Evolutionary conservation across 2,329 filamentous ascomycete genomes (phyloP), one percentile per base, ranked within the genome.

Genomic region (Myriangium duriaei): DNA sequence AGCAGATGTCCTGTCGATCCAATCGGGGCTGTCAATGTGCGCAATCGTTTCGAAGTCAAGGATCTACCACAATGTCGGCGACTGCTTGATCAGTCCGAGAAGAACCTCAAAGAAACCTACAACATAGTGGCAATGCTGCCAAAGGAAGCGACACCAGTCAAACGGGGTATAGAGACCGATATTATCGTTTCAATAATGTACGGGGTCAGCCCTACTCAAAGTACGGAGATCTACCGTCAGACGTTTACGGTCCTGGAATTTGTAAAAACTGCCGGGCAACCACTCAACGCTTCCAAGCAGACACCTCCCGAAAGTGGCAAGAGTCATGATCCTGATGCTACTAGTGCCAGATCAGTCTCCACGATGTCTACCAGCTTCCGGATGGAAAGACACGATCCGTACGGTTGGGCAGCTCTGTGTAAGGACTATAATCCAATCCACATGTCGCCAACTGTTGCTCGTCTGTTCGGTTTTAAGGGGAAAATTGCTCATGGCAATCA

Each of bases 341-440:
- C n/a, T n/a, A n/a, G n/a, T n/a, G n/a, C n/a, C n/a, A n/a, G n/a
- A n/a, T n/a, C n/a, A n/a, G n/a, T n/a, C n/a, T n/a, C n/a, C n/a
- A n/a, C n/a, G n/a, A n/a, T n/a, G 24, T 28, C 10, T n/a, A 28
- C n/a, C 24, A 10, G 24, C n/a, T 30, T 30, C 24, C 24, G n/a
- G 1, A 39, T 45, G 28, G 35, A 18, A 11, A 11, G 9, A 4
- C 16, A 6, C 12, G 46, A 44, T 39, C 41, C 46, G 5, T 15
- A 26, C 4, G 30, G 13, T 14, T 48, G 46, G 46, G 46, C 46
- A 11, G 37, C 39, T 2, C 26, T 40, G 11, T 41, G 37, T 21
- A 47, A 47, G 32, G 46, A 48, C 42, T 47, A 47, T 19, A 47
- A 48, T 24, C 43, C 40, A 1, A 48, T 48, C 12, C 46, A 48